A percentile compares a stretch with the other conserved stretches of the same genome.
Evolutionary conservation across 2,329 filamentous ascomycete species (phyloP).

Genomic region (Didymella pinodella): DNA sequence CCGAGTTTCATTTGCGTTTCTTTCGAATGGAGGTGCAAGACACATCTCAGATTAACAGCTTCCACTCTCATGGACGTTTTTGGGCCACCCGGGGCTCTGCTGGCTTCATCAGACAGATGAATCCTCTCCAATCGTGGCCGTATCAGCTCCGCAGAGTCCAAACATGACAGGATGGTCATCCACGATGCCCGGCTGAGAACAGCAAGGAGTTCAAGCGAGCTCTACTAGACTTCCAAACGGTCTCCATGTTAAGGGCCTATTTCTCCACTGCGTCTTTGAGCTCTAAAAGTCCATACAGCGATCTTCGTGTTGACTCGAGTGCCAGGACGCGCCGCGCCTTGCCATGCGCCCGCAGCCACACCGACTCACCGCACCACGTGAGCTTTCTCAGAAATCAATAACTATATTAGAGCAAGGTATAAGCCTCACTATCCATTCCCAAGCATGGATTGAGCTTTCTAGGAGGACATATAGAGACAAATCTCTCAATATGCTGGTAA

Average conservation of each 20-base stretch:
- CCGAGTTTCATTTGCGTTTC: neutral
- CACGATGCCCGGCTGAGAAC: neutral
- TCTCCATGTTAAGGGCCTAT: neutral
- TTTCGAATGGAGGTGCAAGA: neutral
- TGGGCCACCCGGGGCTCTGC: neutral
- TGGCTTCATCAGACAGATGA: neutral
- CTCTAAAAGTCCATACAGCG: neutral
- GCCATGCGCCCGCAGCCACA: neutral
- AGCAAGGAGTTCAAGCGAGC: neutral
- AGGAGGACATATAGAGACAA: neutral
- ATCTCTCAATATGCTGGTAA: too few species aligned
- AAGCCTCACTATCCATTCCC: neutral
- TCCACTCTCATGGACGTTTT: neutral
- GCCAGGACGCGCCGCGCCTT: slow-evolving; percentile 9
- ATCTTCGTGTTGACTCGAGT: neutral
- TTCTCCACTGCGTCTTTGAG: neutral
- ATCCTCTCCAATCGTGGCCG: neutral
- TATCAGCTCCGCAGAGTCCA: neutral
- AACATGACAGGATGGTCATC: neutral
- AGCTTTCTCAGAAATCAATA: neutral
- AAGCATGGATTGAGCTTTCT: neutral
- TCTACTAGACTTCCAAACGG: neutral
- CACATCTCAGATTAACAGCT: neutral
- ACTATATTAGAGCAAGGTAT: neutral
- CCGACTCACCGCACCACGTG: neutral